Evolutionary conservation across 805 yeast species (phyloP).

Genomic region (Candida incommunis): DNA sequence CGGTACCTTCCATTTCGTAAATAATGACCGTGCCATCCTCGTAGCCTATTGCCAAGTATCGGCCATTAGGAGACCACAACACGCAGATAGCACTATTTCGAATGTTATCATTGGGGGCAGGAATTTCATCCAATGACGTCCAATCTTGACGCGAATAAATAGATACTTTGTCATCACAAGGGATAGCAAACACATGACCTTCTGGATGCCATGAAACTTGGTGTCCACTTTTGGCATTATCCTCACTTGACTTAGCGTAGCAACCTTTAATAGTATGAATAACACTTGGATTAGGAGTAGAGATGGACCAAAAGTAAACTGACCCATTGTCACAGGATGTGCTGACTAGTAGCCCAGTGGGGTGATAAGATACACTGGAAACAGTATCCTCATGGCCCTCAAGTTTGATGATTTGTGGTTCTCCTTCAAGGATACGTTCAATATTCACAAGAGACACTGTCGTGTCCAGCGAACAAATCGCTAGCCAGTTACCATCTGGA

Average conservation of each 20-base stretch:
- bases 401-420: conserved; percentile 23
- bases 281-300: conserved; percentile 11
- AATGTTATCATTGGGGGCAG: not conserved
- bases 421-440: conserved; percentile 19
- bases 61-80: conserved; percentile 48
- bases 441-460: conserved; percentile 14
- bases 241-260: conserved; percentile 19
- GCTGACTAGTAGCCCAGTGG: conserved; percentile 17
- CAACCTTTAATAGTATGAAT: conserved; percentile 16
- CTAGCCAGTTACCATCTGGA: conserved; percentile 23
- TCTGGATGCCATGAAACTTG: conserved; percentile 56
- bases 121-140: conserved; percentile 3
- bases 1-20: conserved; percentile 35
- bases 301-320: conserved; percentile 18
- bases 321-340: conserved; percentile 21
- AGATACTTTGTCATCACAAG: conserved; percentile 29
- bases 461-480: conserved; percentile 22
- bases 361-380: conserved; percentile 31
- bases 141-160: conserved; percentile 16
- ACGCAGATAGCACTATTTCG: conserved; percentile 32
- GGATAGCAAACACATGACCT: conserved; percentile 58
- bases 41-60: conserved; percentile 44
- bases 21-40: conserved; percentile 36
- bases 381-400: conserved; percentile 32
- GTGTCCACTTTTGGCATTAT: conserved; percentile 35